These are phyloP conservation scores for Trichoderma gracile DNA, from an alignment of 2,329 filamentous ascomycete species.

Conservation along the genomic window DNA sequence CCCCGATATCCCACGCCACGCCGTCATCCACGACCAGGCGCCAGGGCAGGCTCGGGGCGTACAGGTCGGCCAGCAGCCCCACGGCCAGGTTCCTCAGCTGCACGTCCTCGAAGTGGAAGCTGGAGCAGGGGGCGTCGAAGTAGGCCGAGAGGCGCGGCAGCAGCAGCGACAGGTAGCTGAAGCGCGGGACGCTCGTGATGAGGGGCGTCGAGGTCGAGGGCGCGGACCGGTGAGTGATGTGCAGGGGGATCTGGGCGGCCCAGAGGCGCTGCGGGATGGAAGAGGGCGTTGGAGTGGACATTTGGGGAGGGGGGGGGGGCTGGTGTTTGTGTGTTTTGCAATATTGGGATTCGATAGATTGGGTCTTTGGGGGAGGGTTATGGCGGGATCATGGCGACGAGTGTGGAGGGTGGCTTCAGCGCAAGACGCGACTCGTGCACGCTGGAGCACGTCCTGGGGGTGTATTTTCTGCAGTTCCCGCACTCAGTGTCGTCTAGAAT, in stretches of 20 bases:
- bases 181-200: constrained; percentile 56
- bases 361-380: neutral
- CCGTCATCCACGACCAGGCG: constrained; percentile 56
- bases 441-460: neutral
- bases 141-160: constrained; percentile 56
- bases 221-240: constrained; percentile 53
- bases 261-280: constrained; percentile 53
- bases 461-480: too few relatives aligned
- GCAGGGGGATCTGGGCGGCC: constrained; percentile 55
- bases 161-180: constrained; percentile 60
- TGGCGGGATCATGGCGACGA: constrained; percentile 21
- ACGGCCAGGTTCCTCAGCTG: constrained; percentile 56
- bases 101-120: constrained; percentile 59
- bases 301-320: neutral
- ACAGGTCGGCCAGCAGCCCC: constrained; percentile 58
- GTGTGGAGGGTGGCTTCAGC: neutral
- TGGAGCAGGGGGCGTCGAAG: constrained; percentile 56
- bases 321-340: too few relatives aligned
- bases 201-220: constrained; percentile 48
- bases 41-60: constrained; percentile 57
- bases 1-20: constrained; percentile 59
- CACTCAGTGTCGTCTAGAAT: too few relatives aligned
- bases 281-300: constrained; percentile 8
- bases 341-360: too few relatives aligned
- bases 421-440: neutral